Evolutionary conservation across 2,329 filamentous ascomycete genomes (phyloP).

Genomic region (Colletotrichum sp.): DNA sequence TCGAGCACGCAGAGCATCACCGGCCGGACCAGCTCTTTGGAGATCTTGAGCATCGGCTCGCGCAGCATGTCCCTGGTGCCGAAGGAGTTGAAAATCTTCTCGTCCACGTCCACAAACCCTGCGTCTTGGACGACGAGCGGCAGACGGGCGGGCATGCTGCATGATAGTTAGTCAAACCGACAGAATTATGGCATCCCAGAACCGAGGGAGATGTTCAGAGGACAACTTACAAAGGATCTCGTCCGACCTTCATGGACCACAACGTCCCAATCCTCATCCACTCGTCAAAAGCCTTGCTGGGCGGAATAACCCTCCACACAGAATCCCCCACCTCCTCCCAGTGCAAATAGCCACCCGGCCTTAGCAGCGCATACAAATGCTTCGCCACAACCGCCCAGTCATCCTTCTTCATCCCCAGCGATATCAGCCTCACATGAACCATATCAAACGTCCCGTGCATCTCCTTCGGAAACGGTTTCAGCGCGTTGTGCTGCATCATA

Average conservation of each 20-base stretch:
- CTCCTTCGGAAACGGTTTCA: constrained; percentile 16
- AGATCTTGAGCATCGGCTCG: background rate
- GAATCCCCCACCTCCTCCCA: constrained; percentile 19
- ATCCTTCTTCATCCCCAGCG: constrained; percentile 11
- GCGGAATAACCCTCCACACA: background rate
- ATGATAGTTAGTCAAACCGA: background rate
- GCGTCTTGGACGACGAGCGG: background rate
- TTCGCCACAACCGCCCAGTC: constrained; percentile 13
- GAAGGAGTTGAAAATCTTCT: background rate
- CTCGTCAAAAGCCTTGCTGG: constrained; percentile 4
- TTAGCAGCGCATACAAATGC: constrained; percentile 11
- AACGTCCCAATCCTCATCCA: background rate
- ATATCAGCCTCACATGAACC: constrained; percentile 18
- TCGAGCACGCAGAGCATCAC: background rate
- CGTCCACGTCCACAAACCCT: background rate
- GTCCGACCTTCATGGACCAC: background rate
- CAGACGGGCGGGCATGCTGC: background rate
- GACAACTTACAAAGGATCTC: background rate
- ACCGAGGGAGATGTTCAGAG: background rate
- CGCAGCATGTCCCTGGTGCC: background rate
- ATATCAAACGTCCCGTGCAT: constrained; percentile 17
- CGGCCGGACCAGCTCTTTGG: background rate
- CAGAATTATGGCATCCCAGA: too few relatives aligned
- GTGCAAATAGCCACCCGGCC: constrained; percentile 19
- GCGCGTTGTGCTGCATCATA: constrained; percentile 1